Evolutionary conservation across 306 rosid genomes (phyloP).

Genomic region (Biancaea sappan): DNA sequence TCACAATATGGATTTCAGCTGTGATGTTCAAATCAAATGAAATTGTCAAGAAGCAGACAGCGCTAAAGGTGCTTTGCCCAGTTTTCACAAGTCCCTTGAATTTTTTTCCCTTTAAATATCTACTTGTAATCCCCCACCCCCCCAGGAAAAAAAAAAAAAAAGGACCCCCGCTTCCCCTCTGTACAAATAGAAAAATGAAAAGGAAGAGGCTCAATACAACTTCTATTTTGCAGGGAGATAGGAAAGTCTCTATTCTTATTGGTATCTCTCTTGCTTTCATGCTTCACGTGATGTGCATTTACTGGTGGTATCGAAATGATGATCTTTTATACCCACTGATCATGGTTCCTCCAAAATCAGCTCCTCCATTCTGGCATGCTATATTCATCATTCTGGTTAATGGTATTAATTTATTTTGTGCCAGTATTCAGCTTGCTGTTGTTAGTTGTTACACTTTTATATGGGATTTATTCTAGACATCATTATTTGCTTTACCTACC

Average conservation of each 20-base stretch:
- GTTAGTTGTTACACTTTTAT: neutral
- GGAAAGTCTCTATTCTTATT: conserved; percentile 67
- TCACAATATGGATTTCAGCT: conserved; percentile 80
- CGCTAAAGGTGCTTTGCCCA: conserved; percentile 68
- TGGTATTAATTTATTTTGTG: conserved; percentile 54
- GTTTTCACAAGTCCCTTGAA: conserved; percentile 6
- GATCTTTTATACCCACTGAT: conserved; percentile 71
- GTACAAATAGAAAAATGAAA: neutral
- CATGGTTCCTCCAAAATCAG: conserved; percentile 80
- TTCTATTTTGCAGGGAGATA: conserved; percentile 77
- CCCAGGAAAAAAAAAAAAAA: no score
- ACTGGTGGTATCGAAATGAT: conserved; percentile 80
- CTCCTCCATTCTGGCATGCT: conserved; percentile 86
- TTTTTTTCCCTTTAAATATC: conserved; percentile 3
- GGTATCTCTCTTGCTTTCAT: conserved; percentile 56
- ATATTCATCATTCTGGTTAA: conserved; percentile 84
- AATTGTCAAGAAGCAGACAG: conserved; percentile 85
- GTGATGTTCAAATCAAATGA: conserved; percentile 90
- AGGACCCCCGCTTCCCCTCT: neutral
- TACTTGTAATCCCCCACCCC: neutral
- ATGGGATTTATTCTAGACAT: conserved; percentile 12
- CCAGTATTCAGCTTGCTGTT: neutral
- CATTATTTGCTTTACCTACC: conserved; percentile 5
- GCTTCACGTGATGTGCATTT: conserved; percentile 72
- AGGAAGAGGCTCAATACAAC: conserved; percentile 32